Conservation (phyloP, 2,329 filamentous ascomycete species). For the Botryotinia calthae region DNA sequence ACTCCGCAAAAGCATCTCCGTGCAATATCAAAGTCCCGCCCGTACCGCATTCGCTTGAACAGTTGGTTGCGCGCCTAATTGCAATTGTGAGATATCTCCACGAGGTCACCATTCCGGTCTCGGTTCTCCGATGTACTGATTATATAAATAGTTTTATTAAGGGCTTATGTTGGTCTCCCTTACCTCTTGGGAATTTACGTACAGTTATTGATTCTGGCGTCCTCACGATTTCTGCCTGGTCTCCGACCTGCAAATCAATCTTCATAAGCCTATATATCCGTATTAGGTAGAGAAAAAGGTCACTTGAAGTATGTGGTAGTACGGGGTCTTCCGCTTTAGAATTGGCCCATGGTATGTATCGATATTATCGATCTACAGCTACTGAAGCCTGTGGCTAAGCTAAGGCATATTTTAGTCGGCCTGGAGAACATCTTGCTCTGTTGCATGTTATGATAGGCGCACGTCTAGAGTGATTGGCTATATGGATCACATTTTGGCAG, state of each 20-base stretch:
- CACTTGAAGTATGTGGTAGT: not conserved
- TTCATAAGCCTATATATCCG: not conserved
- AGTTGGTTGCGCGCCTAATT: not conserved
- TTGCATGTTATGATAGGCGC: not conserved
- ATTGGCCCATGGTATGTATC: not conserved
- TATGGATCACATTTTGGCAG: not conserved
- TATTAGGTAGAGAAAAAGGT: not conserved
- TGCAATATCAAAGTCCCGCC: not conserved
- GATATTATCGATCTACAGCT: not conserved
- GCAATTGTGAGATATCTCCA: not conserved
- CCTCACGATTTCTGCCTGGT: not conserved
- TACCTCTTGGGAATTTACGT: not conserved
- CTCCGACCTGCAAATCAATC: not conserved
- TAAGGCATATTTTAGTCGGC: not conserved
- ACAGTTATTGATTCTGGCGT: not conserved
- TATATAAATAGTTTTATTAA: not conserved
- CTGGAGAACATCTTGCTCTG: not conserved
- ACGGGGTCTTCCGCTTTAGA: not conserved
- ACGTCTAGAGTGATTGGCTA: not conserved
- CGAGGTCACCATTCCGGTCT: not conserved
- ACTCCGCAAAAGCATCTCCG: not conserved
- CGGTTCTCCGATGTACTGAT: not conserved
- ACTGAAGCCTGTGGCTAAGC: not conserved
- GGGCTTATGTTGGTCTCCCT: not conserved
- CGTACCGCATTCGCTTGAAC: not conserved